Percentiles rank a stretch among this genome's conserved stretches.
These are phyloP conservation scores for Rhodotorula sp. DNA, from an alignment of 1,284 basidiomycete genomes.

Conservation along the genomic window DNA sequence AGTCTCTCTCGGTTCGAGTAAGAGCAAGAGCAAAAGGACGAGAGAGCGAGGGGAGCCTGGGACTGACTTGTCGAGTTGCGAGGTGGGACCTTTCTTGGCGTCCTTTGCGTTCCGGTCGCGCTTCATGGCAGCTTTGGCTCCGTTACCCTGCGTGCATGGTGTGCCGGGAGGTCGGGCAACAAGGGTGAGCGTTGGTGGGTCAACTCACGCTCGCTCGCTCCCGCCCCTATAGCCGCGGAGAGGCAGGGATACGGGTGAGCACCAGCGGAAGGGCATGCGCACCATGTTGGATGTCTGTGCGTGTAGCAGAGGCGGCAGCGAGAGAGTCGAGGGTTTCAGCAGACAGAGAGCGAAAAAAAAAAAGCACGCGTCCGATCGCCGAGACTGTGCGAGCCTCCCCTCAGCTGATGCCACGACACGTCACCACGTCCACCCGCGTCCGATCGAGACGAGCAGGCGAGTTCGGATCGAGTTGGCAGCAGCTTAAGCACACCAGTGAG, in stretches of 20 bases:
- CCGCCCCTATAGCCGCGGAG: neutral
- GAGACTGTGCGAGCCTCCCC: too few relatives aligned
- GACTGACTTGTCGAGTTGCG: conserved; percentile 16
- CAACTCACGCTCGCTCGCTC: neutral
- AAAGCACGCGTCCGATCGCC: neutral
- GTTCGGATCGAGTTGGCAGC: too few relatives aligned
- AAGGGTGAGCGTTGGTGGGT: too few relatives aligned
- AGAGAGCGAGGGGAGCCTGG: neutral
- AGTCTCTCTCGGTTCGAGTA: too few relatives aligned
- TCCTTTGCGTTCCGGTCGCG: conserved; percentile 19
- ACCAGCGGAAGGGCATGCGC: neutral
- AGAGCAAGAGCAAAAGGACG: too few relatives aligned
- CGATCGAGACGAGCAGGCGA: too few relatives aligned
- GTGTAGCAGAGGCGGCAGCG: neutral
- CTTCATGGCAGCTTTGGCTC: conserved; percentile 27
- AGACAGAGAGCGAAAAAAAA: neutral
- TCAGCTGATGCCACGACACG: neutral
- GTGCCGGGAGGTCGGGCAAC: neutral
- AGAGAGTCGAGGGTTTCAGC: neutral
- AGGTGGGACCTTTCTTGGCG: conserved; percentile 27
- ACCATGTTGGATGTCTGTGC: conserved; percentile 4
- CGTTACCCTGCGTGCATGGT: conserved; percentile 20
- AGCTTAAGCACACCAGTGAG: too few relatives aligned
- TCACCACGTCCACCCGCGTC: neutral
- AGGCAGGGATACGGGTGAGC: neutral